A percentile compares a stretch with the other conserved stretches of the same genome.
phyloP scores from a whole-genome alignment of 176 grass and related monocot species.

The Ananas comosus region DNA sequence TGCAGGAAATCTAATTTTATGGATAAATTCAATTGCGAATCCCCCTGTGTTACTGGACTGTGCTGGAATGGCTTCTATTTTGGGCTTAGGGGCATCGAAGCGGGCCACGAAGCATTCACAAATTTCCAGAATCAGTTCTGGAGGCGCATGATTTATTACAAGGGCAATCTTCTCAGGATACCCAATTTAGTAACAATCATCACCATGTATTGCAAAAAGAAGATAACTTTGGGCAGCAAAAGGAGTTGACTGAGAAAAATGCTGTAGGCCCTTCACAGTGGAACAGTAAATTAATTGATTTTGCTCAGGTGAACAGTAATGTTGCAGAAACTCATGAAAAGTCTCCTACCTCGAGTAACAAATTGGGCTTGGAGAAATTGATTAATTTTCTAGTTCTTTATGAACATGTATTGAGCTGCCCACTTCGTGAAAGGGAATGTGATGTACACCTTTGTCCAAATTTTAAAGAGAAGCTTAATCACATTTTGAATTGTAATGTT shows the following conservation, averaged over 20 bases:
- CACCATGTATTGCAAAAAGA: not conserved
- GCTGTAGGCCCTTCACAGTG: not conserved
- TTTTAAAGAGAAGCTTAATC: conserved; percentile 26
- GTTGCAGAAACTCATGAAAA: not conserved
- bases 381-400: conserved; percentile 16
- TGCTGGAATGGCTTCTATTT: not conserved
- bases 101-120: conserved; percentile 1
- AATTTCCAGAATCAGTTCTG: not conserved
- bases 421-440: conserved; percentile 19
- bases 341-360: not conserved
- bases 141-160: not conserved
- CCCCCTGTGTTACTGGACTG: conserved; percentile 2
- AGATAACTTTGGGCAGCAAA: conserved; percentile 4
- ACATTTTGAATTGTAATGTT: conserved; percentile 13
- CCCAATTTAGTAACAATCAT: not conserved
- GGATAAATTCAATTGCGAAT: conserved; percentile 12
- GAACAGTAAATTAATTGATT: not conserved
- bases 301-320: not conserved
- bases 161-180: not conserved
- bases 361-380: not conserved
- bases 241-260: not conserved
- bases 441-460: conserved; percentile 14
- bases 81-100: conserved; percentile 4
- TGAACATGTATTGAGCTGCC: conserved; percentile 26
- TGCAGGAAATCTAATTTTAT: conserved; percentile 24